Conservation (phyloP, 495 filamentous ascomycete species). For the Penicillium mononematosum region DNA sequence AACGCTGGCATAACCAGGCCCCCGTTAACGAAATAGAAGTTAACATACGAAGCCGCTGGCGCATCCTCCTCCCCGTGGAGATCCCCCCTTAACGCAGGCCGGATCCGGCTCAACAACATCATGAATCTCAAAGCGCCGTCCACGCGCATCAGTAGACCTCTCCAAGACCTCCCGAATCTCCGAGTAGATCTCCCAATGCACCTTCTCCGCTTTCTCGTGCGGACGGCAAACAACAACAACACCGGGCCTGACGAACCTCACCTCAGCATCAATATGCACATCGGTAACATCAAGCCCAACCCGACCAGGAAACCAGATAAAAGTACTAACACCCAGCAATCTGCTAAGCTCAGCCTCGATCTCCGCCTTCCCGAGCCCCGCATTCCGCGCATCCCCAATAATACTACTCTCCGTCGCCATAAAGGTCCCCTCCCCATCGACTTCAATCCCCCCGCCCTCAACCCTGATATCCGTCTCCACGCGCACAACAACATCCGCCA, state of each 20-base stretch:
- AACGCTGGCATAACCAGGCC: constrained; percentile 36
- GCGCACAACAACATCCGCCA: constrained; percentile 18
- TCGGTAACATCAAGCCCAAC: constrained; percentile 36
- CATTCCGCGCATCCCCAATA: constrained; percentile 29
- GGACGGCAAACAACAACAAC: constrained; percentile 35
- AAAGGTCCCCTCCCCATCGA: constrained; percentile 39
- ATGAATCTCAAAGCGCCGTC: constrained; percentile 26
- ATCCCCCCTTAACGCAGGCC: constrained; percentile 17
- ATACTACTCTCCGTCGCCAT: constrained; percentile 40
- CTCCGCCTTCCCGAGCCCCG: constrained; percentile 17
- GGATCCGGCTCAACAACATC: constrained; percentile 37
- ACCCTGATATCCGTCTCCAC: constrained; percentile 24
- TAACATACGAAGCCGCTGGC: constrained; percentile 36
- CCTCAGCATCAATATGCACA: constrained; percentile 36
- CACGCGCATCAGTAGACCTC: constrained; percentile 26
- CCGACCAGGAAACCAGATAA: constrained; percentile 39
- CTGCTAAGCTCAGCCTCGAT: constrained; percentile 29
- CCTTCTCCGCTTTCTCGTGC: constrained; percentile 14
- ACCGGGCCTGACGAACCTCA: constrained; percentile 32
- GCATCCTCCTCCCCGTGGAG: constrained; percentile 23
- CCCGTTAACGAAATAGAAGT: constrained; percentile 39
- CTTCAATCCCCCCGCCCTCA: constrained; percentile 37
- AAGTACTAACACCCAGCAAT: constrained; percentile 27
- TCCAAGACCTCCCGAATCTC: constrained; percentile 30
- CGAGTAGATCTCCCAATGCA: constrained; percentile 31